Base-by-base conservation (phyloP, 306 rosid species). In the Rubus parviflorus region DNA sequence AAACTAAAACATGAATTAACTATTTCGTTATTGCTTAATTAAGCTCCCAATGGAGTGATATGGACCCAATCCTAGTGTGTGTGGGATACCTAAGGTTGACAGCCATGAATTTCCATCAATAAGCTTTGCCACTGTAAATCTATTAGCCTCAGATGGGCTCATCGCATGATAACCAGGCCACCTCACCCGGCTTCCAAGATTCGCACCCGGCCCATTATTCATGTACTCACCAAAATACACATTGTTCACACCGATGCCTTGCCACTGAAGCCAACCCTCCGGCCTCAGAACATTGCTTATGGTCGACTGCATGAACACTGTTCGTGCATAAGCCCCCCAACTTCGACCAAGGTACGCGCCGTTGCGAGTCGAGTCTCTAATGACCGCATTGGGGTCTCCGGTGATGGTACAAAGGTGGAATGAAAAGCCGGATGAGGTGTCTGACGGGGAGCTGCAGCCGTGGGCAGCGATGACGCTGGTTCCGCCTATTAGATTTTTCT, bases 101-200 rank as follows among this genome's bases (percentile, higher is more conserved):
- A 74, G 56, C 77, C 77, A 74, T 14, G 68, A 60, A 23, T 16
- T 4, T 4, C 77, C 77, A 17, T 60, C 57, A 9, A 74, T 74
- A 25, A 74, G 43, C 23, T 45, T 74, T 37, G 77, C 53, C 48
- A 63, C 54, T 6, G 77, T 58, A 74, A 74, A 74, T 22, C 9
- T 5, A 15, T 43, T 25, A 60, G 77, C 77, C 43, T 41, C 57
- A 11, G 19, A 45, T 22, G 45, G 16, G 69, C 19, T 60, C 16
- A 74, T 57, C 1, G 5, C 17, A 42, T 74, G 77, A 46, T 23
- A 43, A 43, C 77, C 45, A 1, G 57, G 3, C 77, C 69, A 74
- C 4, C 16, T 43, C 12, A 74, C 58, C 9, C 77, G 41, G 30
- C 17, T 5, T 0, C 30, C 3, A 22, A 45, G 7, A 5, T 7